Evolutionary conservation across 495 filamentous ascomycete species (phyloP), one percentile per base, ranked within the genome.

Genomic region (Penicillium flavigenum): DNA sequence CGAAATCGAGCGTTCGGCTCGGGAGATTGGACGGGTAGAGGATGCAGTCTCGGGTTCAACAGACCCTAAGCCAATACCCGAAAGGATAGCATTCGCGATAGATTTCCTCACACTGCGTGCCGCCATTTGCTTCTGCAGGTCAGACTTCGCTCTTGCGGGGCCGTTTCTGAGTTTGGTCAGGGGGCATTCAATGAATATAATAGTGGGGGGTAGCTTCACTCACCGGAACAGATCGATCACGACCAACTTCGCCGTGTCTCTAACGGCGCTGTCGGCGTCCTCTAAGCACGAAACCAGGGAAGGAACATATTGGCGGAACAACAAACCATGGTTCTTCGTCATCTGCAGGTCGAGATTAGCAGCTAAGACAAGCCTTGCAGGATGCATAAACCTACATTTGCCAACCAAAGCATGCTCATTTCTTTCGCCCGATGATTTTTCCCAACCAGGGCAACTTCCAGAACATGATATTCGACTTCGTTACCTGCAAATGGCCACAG

Each of bases 151-250:
- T 58, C 84, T 80, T 45, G 88, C 86, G 17, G 90, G 87, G 2
- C 91, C 91, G 65, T 84, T 86, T 48, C 88, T 91, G 39, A 44
- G 39, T 27, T 19, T 24, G 7, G 54, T 61, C 54, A 64, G 51
- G 0, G 26, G 42, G 24, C 17, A 46, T 19, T 26, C 38, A 12
- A 46, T 59, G 19, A 60, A 57, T 47, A 34, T 41, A 51, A 16
- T 41, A 36, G 47, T 43, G 31, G 57, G 16, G 14, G 27, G 54
- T 22, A 34, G 62, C 81, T 53, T 78, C 20, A 39, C 53, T 26
- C n/a, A 93, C 89, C 76, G 79, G 68, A 98, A 98, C 20, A 98
- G 78, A 56, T 92, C 88, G 41, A 96, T 86, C 41, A 96, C 83
- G 2, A 88, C 86, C 20, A 76, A 73, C 73, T 95, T 95, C 27